phyloP scores from a whole-genome alignment of 192 early-diverging fungal species.

The Gryganskiella cystojenkinii region DNA sequence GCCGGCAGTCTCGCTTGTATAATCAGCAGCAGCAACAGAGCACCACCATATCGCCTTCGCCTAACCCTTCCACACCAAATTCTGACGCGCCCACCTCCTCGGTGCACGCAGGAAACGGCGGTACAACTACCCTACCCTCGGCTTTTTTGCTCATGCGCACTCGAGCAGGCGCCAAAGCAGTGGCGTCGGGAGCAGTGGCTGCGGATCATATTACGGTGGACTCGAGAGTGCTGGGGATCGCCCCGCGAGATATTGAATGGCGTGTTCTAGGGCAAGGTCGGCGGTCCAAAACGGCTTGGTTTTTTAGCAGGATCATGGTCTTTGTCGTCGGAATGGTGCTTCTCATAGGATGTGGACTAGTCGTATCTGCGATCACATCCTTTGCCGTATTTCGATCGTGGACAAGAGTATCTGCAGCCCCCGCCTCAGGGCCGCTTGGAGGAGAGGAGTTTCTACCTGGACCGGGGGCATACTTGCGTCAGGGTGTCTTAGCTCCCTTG shows the following conservation, averaged over 20 bases:
- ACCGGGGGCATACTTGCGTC: slow-evolving; percentile 1
- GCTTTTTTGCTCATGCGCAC: slow-evolving; percentile 28
- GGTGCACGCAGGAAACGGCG: no score
- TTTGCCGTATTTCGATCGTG: slow-evolving; percentile 19
- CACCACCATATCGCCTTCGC: no score
- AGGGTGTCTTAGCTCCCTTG: slow-evolving; percentile 11
- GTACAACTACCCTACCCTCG: slow-evolving; percentile 5
- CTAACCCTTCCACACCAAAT: no score
- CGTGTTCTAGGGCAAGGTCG: slow-evolving; percentile 16
- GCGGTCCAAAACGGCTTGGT: neutral
- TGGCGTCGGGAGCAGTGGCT: neutral
- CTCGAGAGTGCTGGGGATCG: slow-evolving; percentile 9
- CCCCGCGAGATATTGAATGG: slow-evolving; percentile 29
- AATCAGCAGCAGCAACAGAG: no score
- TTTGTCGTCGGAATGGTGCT: neutral
- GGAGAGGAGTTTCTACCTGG: neutral
- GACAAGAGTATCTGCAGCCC: slow-evolving; percentile 1
- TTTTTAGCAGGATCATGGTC: neutral
- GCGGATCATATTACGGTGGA: neutral
- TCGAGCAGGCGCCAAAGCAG: slow-evolving; percentile 12
- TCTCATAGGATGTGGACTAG: slow-evolving; percentile 11
- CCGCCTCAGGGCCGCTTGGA: no score
- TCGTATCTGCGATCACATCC: slow-evolving; percentile 17
- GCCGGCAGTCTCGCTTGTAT: neutral
- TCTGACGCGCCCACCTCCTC: no score